Evolutionary conservation across 2,329 filamentous ascomycete genomes (phyloP).

Genomic region (Chaetothyriales sp.): DNA sequence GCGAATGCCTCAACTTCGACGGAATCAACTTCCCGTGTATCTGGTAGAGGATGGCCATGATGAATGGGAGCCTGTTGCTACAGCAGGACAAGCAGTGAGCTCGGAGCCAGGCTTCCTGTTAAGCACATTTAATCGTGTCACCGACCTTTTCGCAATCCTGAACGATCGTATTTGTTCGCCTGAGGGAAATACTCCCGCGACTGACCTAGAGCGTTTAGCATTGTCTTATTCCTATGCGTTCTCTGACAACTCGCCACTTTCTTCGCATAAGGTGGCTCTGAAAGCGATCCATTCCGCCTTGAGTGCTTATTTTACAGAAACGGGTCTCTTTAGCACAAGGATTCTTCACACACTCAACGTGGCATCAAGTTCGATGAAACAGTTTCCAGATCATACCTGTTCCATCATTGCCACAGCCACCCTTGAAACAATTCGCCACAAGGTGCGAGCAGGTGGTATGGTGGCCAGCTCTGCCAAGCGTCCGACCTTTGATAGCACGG

Average conservation of each 20-base stretch:
- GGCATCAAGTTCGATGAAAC: neutral
- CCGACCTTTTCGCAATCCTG: conserved; percentile 23
- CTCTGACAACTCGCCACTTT: neutral
- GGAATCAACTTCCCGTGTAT: conserved; percentile 21
- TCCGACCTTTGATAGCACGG: neutral
- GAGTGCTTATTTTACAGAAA: neutral
- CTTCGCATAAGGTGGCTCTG: neutral
- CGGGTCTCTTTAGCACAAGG: too few relatives aligned
- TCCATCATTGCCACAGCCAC: neutral
- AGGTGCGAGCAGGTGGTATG: neutral
- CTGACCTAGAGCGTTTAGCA: neutral
- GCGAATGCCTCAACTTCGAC: conserved; percentile 32
- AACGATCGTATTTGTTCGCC: conserved; percentile 4
- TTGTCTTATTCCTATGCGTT: neutral
- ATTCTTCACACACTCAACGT: neutral
- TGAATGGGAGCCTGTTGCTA: conserved; percentile 61
- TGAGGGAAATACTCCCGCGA: neutral
- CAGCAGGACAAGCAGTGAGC: conserved; percentile 23
- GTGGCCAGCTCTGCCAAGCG: neutral
- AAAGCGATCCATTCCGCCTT: neutral
- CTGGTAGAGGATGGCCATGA: conserved; percentile 55
- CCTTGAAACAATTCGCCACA: neutral
- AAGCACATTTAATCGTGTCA: conserved; percentile 41
- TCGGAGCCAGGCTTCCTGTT: conserved; percentile 32
- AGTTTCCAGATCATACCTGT: neutral